These are phyloP conservation scores for Nothophaeocryptopus gaeumannii DNA, from an alignment of 2,329 filamentous ascomycete genomes.

Conservation along the genomic window DNA sequence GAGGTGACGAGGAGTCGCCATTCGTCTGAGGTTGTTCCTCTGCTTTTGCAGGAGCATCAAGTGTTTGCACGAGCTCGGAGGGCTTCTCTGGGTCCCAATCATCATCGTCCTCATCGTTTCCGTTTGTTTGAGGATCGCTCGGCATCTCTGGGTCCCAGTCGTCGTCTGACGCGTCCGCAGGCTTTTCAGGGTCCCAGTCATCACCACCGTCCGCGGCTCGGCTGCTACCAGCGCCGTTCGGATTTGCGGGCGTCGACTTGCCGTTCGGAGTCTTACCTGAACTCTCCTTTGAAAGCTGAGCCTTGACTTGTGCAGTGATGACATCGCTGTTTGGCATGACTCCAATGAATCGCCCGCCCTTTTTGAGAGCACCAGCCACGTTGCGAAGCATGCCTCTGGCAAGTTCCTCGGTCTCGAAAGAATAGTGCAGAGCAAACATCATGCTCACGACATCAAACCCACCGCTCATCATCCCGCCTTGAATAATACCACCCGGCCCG, in stretches of 20 bases:
- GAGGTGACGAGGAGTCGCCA: conserved; percentile 3
- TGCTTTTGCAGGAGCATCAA: conserved; percentile 26
- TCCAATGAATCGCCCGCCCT: conserved; percentile 90
- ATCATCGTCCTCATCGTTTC: conserved; percentile 29
- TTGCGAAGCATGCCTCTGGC: conserved; percentile 90
- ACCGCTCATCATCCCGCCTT: conserved; percentile 68
- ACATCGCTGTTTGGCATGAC: conserved; percentile 97
- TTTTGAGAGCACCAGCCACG: conserved; percentile 84
- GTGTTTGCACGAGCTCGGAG: conserved; percentile 37
- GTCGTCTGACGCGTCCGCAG: conserved; percentile 41
- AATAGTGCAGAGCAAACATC: conserved; percentile 99
- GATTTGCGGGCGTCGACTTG: conserved; percentile 26
- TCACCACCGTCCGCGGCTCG: conserved; percentile 28
- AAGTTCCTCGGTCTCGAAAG: conserved; percentile 88
- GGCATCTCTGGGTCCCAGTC: conserved; percentile 43
- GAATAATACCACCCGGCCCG: conserved; percentile 58
- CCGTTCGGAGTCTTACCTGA: conserved; percentile 37
- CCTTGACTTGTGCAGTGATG: conserved; percentile 72
- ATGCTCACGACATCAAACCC: conserved; percentile 92
- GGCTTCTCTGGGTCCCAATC: conserved; percentile 44
- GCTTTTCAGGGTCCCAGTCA: conserved; percentile 41
- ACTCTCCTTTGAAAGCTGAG: conserved; percentile 63
- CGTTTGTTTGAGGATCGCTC: conserved; percentile 39
- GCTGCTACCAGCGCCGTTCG: conserved; percentile 33
- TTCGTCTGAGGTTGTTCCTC: conserved; percentile 13